phyloP scores from a whole-genome alignment of 768 basidiomycete genomes.

The Leucocoprinus birnbaumii region DNA sequence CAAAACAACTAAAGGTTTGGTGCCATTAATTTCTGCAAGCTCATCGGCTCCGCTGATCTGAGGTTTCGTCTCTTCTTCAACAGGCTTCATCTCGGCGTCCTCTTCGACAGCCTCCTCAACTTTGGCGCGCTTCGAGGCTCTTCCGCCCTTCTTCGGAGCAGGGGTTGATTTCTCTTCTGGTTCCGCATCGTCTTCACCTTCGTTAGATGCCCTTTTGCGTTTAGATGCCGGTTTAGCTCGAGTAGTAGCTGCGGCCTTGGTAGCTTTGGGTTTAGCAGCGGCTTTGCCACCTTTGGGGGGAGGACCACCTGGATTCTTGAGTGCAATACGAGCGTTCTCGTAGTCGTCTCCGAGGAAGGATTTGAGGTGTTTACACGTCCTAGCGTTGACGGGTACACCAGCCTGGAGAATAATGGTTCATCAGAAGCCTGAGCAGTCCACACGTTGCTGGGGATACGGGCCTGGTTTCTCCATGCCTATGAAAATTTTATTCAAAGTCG shows the following conservation, averaged over 20 bases:
- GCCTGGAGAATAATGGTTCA: conserved; percentile 15
- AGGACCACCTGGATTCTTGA: conserved; percentile 37
- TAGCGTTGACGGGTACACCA: conserved; percentile 40
- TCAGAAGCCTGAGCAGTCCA: neutral
- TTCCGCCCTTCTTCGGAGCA: neutral
- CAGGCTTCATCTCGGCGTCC: neutral
- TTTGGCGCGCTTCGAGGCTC: neutral
- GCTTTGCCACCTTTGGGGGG: conserved; percentile 11
- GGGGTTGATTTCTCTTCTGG: conserved; percentile 4
- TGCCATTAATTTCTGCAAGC: conserved; percentile 36
- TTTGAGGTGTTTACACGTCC: conserved; percentile 47
- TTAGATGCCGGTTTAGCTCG: conserved; percentile 3
- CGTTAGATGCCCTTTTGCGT: conserved; percentile 4
- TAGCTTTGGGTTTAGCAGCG: conserved; percentile 1
- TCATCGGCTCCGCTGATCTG: neutral
- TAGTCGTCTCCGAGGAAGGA: conserved; percentile 43
- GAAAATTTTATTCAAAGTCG: neutral
- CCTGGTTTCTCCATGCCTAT: conserved; percentile 28
- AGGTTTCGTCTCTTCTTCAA: neutral
- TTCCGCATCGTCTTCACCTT: neutral
- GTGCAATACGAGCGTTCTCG: conserved; percentile 39
- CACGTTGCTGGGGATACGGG: neutral
- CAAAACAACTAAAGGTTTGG: conserved; percentile 45
- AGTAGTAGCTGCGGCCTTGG: neutral
- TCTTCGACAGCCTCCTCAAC: neutral